phyloP scores from a whole-genome alignment of 352 stramenopile species.

The Phytophthora nicotianae region DNA sequence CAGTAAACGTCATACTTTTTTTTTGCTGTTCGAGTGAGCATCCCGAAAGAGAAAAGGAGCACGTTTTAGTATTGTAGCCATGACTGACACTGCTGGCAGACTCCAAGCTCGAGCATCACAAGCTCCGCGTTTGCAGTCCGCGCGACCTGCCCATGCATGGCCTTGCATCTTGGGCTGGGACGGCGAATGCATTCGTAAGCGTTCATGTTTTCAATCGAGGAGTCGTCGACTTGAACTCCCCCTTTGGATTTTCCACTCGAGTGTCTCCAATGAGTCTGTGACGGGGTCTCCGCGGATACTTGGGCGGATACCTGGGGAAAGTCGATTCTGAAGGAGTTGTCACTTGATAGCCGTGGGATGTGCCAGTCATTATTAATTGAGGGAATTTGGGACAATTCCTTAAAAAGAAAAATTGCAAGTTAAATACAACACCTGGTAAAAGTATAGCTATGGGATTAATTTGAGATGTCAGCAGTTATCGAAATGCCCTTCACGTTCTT shows the following conservation, averaged over 20 bases:
- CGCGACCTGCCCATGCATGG: background rate
- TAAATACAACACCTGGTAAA: too few species aligned
- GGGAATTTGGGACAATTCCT: too few species aligned
- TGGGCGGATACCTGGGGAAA: slow-evolving; percentile 9
- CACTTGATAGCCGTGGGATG: slow-evolving; percentile 4
- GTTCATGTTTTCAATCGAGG: slow-evolving; percentile 18
- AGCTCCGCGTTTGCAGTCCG: background rate
- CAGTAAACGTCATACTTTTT: slow-evolving; percentile 11
- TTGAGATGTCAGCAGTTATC: too few species aligned
- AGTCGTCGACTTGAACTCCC: slow-evolving; percentile 15
- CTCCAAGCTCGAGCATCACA: slow-evolving; percentile 2
- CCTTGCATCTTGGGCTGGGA: slow-evolving; percentile 10
- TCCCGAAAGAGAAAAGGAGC: slow-evolving; percentile 11
- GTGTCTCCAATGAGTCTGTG: slow-evolving; percentile 17
- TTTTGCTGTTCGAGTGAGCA: slow-evolving; percentile 38
- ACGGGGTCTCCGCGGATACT: slow-evolving; percentile 9
- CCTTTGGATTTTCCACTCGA: slow-evolving; percentile 30
- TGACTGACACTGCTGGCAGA: background rate
- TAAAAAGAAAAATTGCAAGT: too few species aligned
- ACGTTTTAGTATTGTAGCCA: background rate
- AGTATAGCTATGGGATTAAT: too few species aligned
- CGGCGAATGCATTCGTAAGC: slow-evolving; percentile 15
- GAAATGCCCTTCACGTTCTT: too few species aligned
- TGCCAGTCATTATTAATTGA: too few species aligned
- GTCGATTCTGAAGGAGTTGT: too few species aligned